A percentile compares a stretch with the other conserved stretches of the same genome.
These are phyloP conservation scores for Nakazawaea holstii DNA, from an alignment of 805 yeast genomes.

Conservation along the genomic window DNA sequence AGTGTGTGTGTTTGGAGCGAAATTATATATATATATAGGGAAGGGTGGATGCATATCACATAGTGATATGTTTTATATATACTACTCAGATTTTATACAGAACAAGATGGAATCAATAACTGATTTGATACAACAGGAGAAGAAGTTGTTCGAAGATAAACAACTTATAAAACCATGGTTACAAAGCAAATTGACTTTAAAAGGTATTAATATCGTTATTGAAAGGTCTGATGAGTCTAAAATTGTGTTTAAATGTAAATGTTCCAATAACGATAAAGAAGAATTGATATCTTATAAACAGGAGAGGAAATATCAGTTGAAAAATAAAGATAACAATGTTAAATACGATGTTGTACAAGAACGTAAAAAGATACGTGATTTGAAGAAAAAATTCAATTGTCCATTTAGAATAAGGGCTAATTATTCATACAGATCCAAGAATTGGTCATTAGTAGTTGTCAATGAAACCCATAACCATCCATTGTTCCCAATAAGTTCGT, in stretches of 20 bases:
- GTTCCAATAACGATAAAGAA: constrained; percentile 22
- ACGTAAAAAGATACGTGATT: constrained; percentile 14
- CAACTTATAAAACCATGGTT: constrained; percentile 60
- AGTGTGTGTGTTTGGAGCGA: too few relatives aligned
- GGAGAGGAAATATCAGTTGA: constrained; percentile 10
- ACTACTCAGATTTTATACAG: too few relatives aligned
- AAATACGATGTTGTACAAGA: constrained; percentile 16
- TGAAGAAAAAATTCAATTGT: constrained; percentile 32
- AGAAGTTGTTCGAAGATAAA: constrained; percentile 31
- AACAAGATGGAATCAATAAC: constrained; percentile 1
- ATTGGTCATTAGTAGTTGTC: constrained; percentile 58
- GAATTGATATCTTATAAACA: constrained; percentile 11
- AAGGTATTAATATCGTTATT: constrained; percentile 52
- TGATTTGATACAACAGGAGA: constrained; percentile 11
- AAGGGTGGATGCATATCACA: too few relatives aligned
- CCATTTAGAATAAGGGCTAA: constrained; percentile 66
- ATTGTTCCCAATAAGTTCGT: constrained; percentile 18
- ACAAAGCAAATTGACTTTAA: constrained; percentile 37
- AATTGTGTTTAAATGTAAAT: constrained; percentile 58
- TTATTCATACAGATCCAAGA: constrained; percentile 41
- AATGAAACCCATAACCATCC: constrained; percentile 58
- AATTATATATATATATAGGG: too few relatives aligned
- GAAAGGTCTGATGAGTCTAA: constrained; percentile 58
- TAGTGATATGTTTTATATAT: too few relatives aligned
- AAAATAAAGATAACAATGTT: constrained; percentile 22